A percentile compares a stretch with the other conserved stretches of the same genome.
These are phyloP conservation scores for Neospermospora avenae DNA, from an alignment of 2,329 filamentous ascomycete genomes.

Conservation along the genomic window DNA sequence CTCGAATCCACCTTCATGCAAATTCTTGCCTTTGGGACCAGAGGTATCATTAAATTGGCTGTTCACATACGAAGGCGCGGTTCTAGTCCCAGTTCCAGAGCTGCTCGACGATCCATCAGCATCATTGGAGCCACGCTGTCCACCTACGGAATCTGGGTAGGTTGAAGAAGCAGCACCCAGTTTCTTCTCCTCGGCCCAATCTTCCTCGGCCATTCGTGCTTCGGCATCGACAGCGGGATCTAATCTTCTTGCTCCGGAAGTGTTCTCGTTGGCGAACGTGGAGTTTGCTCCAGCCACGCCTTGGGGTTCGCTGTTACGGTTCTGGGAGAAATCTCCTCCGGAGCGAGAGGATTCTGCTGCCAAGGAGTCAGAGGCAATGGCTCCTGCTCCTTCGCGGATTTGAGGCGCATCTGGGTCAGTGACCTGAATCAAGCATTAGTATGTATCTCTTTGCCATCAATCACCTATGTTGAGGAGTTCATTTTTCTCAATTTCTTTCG, in stretches of 20 bases:
- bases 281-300: constrained; percentile 49
- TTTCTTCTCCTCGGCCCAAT: constrained; percentile 27
- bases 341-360: constrained; percentile 66
- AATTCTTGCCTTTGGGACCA: constrained; percentile 31
- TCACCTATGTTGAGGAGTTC: background rate
- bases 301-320: constrained; percentile 50
- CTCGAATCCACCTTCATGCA: constrained; percentile 32
- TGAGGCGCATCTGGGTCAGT: constrained; percentile 43
- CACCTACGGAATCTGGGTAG: constrained; percentile 20
- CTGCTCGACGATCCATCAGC: too few relatives aligned
- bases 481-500: background rate
- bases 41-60: constrained; percentile 20
- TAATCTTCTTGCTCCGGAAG: constrained; percentile 48
- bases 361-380: constrained; percentile 66
- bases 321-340: constrained; percentile 59
- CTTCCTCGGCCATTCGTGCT: constrained; percentile 22
- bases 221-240: constrained; percentile 37
- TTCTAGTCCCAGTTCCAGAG: constrained; percentile 14
- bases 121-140: constrained; percentile 12
- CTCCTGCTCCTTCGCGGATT: constrained; percentile 58
- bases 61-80: constrained; percentile 31
- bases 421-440: constrained; percentile 45
- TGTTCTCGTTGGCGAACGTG: constrained; percentile 55
- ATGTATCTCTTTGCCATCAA: too few relatives aligned
- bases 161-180: constrained; percentile 12